Percentiles rank a stretch among this genome's conserved stretches.
phyloP scores from a whole-genome alignment of 345 rosid genomes.

The Geranium brycei region DNA sequence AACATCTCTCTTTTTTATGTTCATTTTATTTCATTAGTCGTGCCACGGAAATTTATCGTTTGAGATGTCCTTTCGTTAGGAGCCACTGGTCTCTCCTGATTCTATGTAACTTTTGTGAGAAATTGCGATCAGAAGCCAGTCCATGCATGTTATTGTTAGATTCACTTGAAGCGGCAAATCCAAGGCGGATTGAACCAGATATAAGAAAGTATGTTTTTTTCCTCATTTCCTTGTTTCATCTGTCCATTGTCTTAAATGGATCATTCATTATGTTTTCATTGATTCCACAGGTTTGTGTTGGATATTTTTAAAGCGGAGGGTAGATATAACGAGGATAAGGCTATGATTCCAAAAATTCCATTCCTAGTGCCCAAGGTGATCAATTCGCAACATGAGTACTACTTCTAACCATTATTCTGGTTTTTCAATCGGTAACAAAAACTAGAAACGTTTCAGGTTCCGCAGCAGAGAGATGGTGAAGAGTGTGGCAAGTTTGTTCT shows the following conservation, averaged over 20 bases:
- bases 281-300: conserved; percentile 24
- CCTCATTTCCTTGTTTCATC: not conserved
- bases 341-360: too few species aligned
- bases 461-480: conserved; percentile 29
- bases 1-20: not conserved
- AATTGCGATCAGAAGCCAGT: conserved; percentile 14
- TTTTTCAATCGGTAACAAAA: not conserved
- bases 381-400: not conserved
- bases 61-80: conserved; percentile 11
- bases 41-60: conserved; percentile 1
- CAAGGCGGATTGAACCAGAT: conserved; percentile 26
- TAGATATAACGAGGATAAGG: conserved; percentile 1
- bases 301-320: conserved; percentile 27
- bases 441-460: conserved; percentile 18
- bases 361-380: too few species aligned
- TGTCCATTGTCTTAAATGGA: not conserved
- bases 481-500: conserved; percentile 37
- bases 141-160: conserved; percentile 38
- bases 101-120: conserved; percentile 31
- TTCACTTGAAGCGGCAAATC: conserved; percentile 32
- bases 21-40: not conserved
- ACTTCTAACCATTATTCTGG: not conserved
- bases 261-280: not conserved
- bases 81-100: conserved; percentile 42
- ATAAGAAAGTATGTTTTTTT: conserved; percentile 25